Evolutionary conservation across 108 stramenopile genomes (phyloP), one percentile per base, ranked within the genome.

Genomic region (Epipyxis sp.): DNA sequence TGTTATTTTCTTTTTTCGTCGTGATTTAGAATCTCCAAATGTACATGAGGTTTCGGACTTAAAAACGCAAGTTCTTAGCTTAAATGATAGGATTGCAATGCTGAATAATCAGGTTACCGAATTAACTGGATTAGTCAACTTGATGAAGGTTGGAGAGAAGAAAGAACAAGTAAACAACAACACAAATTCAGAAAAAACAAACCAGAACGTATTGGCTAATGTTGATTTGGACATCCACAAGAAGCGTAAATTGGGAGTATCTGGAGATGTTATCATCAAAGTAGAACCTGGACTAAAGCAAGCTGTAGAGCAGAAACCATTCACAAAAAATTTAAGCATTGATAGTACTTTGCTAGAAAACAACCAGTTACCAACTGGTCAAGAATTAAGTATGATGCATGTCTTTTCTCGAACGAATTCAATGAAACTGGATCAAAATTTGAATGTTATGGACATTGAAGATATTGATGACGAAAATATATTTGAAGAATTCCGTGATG

Each of bases 1-100:
- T 81, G 42, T 76, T 76, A 40, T 40, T 77, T 34, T 80, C 81
- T 59, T 80, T 80, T n/a, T 41, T 61, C 30, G 76, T 81, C 76
- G 81, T 81, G 30, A 80, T 81, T 16, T 42, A 67, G 59, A 80
- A 81, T 35, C 76, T 81, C 27, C 65, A 80, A 3, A 25, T 30
- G 81, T 69, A 1, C 35, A 37, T 59, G 81, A 80, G 32, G 80
- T 78, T 0, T 30, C 61, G 3, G 61, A 65, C 34, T 65, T 65
- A 37, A 65, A 65, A 25, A 37, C 20, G 30, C 61, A 65, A 25
- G 61, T 65, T 16, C 20, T 32, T 32, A 10, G 34, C 25, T 32
- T 65, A 6, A 65, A 37, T 37, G 61, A 65, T 65, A 16, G 61
- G 13, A 29, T 65, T 29, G 27, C 61, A 32, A 35, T 6, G 61